Evolutionary conservation across 495 filamentous ascomycete species (phyloP).

Genomic region (Penicilliopsis zonata): DNA sequence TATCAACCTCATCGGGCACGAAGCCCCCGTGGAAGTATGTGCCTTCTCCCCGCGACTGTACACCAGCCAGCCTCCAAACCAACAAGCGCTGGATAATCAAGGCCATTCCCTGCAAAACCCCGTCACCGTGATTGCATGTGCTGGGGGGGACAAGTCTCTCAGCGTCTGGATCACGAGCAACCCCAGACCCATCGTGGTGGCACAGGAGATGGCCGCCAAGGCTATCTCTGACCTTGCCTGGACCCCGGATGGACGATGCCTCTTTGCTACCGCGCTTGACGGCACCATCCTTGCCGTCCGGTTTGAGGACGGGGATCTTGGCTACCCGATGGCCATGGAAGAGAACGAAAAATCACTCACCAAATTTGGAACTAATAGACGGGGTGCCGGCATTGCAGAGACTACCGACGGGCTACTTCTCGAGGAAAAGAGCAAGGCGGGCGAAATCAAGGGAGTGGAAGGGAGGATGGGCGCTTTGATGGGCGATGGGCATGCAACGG

Average conservation of each 20-base stretch:
- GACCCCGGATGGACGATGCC: conserved; percentile 79
- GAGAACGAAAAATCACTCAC: conserved; percentile 88
- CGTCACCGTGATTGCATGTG: conserved; percentile 94
- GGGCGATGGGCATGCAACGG: conserved; percentile 52
- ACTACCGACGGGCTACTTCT: conserved; percentile 75
- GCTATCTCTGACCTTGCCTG: conserved; percentile 89
- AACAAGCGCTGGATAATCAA: conserved; percentile 28
- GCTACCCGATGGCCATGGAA: conserved; percentile 58
- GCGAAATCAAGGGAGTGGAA: conserved; percentile 77
- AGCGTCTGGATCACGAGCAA: conserved; percentile 97
- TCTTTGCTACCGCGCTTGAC: conserved; percentile 80
- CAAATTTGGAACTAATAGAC: conserved; percentile 80
- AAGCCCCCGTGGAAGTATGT: conserved; percentile 93
- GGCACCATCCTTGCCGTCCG: conserved; percentile 67
- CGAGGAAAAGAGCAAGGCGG: conserved; percentile 85
- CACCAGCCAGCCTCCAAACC: conserved; percentile 49
- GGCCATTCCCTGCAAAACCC: conserved; percentile 26
- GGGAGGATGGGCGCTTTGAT: conserved; percentile 95
- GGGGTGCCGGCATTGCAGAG: conserved; percentile 79
- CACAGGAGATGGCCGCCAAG: conserved; percentile 79
- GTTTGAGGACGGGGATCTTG: conserved; percentile 63
- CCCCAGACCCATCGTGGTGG: conserved; percentile 75
- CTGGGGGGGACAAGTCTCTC: conserved; percentile 88
- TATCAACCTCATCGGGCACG: conserved; percentile 94
- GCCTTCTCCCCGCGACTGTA: conserved; percentile 92